These are phyloP conservation scores for Mucor plumbeus DNA, from an alignment of 371 early-diverging fungal species.

Conservation along the genomic window DNA sequence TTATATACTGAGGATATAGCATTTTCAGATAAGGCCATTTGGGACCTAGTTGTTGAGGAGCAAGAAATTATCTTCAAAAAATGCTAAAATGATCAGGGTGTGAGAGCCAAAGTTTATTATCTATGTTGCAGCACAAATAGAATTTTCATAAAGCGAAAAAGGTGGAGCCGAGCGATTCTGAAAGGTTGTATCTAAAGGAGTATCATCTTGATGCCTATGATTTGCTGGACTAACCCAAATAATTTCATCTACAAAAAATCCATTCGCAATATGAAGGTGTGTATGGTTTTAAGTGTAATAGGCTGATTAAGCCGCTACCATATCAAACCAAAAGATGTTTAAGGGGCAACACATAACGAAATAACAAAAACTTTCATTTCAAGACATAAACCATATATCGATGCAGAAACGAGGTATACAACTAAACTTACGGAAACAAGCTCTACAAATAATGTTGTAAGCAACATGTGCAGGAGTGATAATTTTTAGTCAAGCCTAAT, in stretches of 20 bases:
- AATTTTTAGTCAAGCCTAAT: slow-evolving; percentile 13
- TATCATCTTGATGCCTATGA: neutral
- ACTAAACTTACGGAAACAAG: slow-evolving; percentile 5
- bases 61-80: no score
- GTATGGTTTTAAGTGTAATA: slow-evolving; percentile 7
- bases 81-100: no score
- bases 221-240: no score
- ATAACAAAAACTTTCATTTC: slow-evolving; percentile 11
- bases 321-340: slow-evolving; percentile 13
- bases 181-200: neutral
- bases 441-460: neutral
- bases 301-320: slow-evolving; percentile 13
- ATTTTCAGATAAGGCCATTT: no score
- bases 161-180: slow-evolving; percentile 10
- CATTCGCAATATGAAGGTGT: no score
- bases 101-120: no score
- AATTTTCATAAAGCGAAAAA: slow-evolving; percentile 19
- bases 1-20: no score
- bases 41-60: no score
- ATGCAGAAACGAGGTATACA: slow-evolving; percentile 6
- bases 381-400: slow-evolving; percentile 12
- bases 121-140: neutral
- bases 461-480: slow-evolving; percentile 10
- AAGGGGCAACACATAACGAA: slow-evolving; percentile 12
- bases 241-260: no score